Conservation (phyloP, 208 protist species). For the Leishmania tropica region DNA sequence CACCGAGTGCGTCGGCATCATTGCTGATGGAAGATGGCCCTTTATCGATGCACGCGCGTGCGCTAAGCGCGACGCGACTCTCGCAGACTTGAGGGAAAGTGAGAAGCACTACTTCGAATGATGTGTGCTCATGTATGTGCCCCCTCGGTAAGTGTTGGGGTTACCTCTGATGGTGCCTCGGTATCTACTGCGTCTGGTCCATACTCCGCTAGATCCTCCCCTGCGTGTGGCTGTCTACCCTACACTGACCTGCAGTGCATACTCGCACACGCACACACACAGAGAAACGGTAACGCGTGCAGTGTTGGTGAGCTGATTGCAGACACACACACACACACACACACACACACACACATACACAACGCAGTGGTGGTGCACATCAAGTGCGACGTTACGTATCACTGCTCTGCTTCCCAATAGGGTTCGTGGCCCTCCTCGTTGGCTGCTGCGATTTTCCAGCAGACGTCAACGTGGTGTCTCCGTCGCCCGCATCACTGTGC, state of each 20-base stretch:
- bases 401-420: neutral
- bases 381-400: too few species aligned
- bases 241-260: neutral
- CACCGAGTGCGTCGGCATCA: neutral
- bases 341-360: too few species aligned
- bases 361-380: neutral
- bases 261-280: neutral
- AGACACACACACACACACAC: too few species aligned
- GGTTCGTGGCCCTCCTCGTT: neutral
- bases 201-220: neutral
- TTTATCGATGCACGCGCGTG: constrained; percentile 13
- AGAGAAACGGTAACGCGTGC: neutral
- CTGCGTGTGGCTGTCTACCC: neutral
- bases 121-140: neutral
- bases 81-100: neutral
- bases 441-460: neutral
- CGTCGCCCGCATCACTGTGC: neutral
- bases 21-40: constrained; percentile 17
- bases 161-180: neutral
- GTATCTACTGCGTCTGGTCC: neutral
- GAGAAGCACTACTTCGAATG: neutral
- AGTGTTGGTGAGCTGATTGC: neutral
- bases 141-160: neutral
- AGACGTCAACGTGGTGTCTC: neutral
- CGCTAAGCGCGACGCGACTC: constrained; percentile 16